Evolutionary conservation across 192 early-diverging fungal species (phyloP), one percentile per base, ranked within the genome.

Genomic region (Coemansia furcata): DNA sequence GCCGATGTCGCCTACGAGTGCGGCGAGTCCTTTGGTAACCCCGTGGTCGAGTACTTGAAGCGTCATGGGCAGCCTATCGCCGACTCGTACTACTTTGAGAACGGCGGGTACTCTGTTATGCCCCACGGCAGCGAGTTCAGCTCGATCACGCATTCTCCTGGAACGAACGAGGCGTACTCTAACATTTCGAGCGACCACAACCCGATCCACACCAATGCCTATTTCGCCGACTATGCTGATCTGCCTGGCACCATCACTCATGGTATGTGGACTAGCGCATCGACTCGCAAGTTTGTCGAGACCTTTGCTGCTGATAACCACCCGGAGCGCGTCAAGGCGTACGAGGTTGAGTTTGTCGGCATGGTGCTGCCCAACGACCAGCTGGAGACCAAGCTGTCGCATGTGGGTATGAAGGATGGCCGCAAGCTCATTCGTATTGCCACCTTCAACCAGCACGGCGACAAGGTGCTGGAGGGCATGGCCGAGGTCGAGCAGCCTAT

Each of bases 201-300:
- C 82, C 95, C 95, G 55, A 98, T 98, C 79, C 95, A 98, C 85
- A 92, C 93, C 72, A 96, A 95, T 87, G 88, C 91, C 59, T 95
- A 94, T 87, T 95, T 98, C 87, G 91, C 94, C 69, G 91, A 93
- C 71, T 83, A 95, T 23, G 94, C 94, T 30, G 85, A 88, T 58
- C 88, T 98, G 55, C 95, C 95, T 33, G 94, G 92, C 63, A 96
- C 94, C 46, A 98, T 98, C 68, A 98, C 95, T 35, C 95, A 98
- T 83, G 95, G 95, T 59, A 98, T 98, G 95, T 98, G 94, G 94
- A 98, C 94, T 52, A 89, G 87, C 69, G 95, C 95, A 4, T 92
- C 93, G 21, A 94, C 94, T 49, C 90, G 95, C 75, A 95, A 95
- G 88, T 96, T 95, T 83, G 94, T 98, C 52, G 95, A 98, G 77